phyloP scores from a whole-genome alignment of 2,329 filamentous ascomycete species.

The Chrysosphaeria jannelii region DNA sequence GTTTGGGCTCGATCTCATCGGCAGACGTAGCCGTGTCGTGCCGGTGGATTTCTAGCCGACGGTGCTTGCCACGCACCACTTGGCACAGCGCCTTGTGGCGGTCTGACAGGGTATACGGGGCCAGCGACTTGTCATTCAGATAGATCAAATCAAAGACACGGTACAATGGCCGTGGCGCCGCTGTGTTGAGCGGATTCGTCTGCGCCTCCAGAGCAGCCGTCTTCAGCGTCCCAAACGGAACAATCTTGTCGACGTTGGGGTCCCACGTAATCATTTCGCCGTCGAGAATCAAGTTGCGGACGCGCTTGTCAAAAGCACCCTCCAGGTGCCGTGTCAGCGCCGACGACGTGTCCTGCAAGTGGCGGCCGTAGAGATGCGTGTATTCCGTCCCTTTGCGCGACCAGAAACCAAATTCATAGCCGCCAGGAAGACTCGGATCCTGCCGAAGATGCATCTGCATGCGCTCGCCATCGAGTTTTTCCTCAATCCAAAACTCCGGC shows the following conservation, averaged over 20 bases:
- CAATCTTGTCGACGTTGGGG: constrained; percentile 51
- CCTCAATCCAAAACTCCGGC: constrained; percentile 77
- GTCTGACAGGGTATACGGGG: constrained; percentile 56
- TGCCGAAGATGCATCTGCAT: constrained; percentile 86
- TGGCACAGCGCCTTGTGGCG: constrained; percentile 44
- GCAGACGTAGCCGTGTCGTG: constrained; percentile 34
- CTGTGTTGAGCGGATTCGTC: constrained; percentile 32
- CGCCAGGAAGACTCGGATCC: constrained; percentile 35
- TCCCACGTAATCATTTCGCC: constrained; percentile 99
- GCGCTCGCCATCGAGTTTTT: constrained; percentile 86
- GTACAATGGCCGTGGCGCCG: constrained; percentile 44
- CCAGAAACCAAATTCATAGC: constrained; percentile 60
- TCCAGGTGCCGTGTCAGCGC: constrained; percentile 48
- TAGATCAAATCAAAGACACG: constrained; percentile 78
- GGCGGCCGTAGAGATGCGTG: constrained; percentile 67
- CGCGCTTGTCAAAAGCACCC: constrained; percentile 44
- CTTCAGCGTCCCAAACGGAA: constrained; percentile 79
- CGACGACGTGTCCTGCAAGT: constrained; percentile 41
- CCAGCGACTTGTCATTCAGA: constrained; percentile 53
- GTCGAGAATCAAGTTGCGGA: constrained; percentile 71
- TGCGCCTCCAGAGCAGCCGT: constrained; percentile 61
- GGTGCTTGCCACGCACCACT: constrained; percentile 36
- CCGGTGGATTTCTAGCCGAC: constrained; percentile 57
- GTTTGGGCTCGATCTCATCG: constrained; percentile 44
- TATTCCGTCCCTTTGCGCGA: constrained; percentile 92